These are phyloP conservation scores for Spathaspora boniae DNA, from an alignment of 805 yeast genomes.

Conservation along the genomic window DNA sequence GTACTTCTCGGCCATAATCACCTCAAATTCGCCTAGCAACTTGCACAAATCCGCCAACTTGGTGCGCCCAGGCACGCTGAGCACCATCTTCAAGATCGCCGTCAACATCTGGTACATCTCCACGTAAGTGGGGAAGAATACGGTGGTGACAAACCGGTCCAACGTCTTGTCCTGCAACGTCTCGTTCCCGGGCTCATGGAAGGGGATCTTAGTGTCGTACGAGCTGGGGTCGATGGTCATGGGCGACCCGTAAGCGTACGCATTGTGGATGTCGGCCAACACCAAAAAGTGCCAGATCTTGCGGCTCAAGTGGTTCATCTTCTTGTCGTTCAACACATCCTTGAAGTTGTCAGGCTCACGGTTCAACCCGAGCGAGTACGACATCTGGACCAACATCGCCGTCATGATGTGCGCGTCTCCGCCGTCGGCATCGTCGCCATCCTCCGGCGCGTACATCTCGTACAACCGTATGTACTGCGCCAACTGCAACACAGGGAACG, in stretches of 20 bases:
- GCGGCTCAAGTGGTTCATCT: constrained; percentile 46
- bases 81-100: constrained; percentile 32
- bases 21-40: constrained; percentile 35
- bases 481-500: constrained; percentile 28
- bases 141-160: constrained; percentile 37
- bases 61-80: constrained; percentile 38
- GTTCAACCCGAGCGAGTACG: constrained; percentile 36
- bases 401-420: constrained; percentile 29
- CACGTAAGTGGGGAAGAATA: constrained; percentile 22
- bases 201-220: constrained; percentile 54
- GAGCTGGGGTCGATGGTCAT: constrained; percentile 32
- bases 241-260: constrained; percentile 48
- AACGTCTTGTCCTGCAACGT: constrained; percentile 35
- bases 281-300: constrained; percentile 57
- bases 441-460: constrained; percentile 37
- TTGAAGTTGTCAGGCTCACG: constrained; percentile 36
- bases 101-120: constrained; percentile 24
- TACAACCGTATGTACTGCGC: constrained; percentile 28
- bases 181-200: constrained; percentile 31
- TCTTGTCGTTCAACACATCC: constrained; percentile 19
- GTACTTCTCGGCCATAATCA: constrained; percentile 23
- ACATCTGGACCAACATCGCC: constrained; percentile 34
- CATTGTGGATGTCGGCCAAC: constrained; percentile 43
- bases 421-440: constrained; percentile 41
- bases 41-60: constrained; percentile 34